Evolutionary conservation across 768 basidiomycete genomes (phyloP), one percentile per base, ranked within the genome.

Genomic region (Kwoniella pini): DNA sequence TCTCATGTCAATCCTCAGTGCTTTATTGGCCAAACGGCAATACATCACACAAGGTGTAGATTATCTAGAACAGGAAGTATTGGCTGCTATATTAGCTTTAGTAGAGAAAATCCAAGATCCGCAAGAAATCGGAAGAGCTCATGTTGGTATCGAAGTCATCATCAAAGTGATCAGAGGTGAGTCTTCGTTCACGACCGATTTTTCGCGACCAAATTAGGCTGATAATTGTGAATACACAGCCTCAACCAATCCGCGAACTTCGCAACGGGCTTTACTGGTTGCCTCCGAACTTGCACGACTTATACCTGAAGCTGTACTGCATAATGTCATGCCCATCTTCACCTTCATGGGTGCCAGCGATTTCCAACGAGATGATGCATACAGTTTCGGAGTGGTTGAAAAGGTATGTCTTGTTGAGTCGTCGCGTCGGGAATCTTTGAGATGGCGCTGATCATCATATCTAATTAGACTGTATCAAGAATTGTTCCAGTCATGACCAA

Each of bases 291-390:
- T 98, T 56, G 89, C 91, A 2, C 84, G 87, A 17, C 81, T 97
- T 33, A 87, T 88, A 0, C 93, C 95, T 0, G 91, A 94, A 57
- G 89, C 91, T 11, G 91, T 95, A 28, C 82, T 98, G 12, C 91
- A 90, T 72, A 92, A 95, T 68, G 84, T 97, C 51, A 96, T 99
- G 91, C 95, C 96, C 3, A 87, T 99, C 44, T 98, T 99, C 81
- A 97, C 94, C 0, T 98, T 97, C 80, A 97, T 98, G 91, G 95
- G 96, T 19, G 91, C 94, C n/a, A 94, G 91, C 63, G 87, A 97
- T 17, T 90, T 97, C 81, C 95, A 96, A 72, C 85, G 93, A 46
- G 96, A 99, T 67, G 96, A 99, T 74, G 85, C 88, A 0, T 94
- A 95, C 79, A 94, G 90, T 72, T 95, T 96, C 82, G 86, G 86